Evolutionary conservation across 2,329 filamentous ascomycete species (phyloP).

Genomic region (Fusarium sp.): DNA sequence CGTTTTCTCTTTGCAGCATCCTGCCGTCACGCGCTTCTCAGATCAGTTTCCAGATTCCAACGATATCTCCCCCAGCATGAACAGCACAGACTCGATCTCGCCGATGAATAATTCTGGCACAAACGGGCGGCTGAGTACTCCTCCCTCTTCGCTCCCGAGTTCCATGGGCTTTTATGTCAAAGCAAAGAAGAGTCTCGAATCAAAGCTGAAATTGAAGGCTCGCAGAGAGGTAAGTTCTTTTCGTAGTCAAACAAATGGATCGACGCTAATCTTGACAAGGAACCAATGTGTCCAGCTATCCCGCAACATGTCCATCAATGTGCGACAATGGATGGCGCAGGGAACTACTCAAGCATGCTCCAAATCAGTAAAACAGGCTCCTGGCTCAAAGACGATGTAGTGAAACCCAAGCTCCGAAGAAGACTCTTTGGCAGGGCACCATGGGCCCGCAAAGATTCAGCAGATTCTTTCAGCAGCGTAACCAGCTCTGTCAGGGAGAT

Average conservation of each 20-base stretch:
- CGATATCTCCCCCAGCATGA: slow-evolving; percentile 2
- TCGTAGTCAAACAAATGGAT: not conserved
- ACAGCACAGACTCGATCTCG: slow-evolving; percentile 19
- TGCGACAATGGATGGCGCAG: slow-evolving; percentile 18
- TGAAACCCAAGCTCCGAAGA: slow-evolving; percentile 45
- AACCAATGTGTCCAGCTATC: slow-evolving; percentile 21
- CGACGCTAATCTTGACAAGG: slow-evolving; percentile 20
- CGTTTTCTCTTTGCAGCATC: slow-evolving; percentile 59
- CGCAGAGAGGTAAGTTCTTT: slow-evolving; percentile 24
- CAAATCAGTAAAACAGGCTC: slow-evolving; percentile 40
- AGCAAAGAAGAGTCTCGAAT: slow-evolving; percentile 42
- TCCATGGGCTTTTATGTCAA: slow-evolving; percentile 31
- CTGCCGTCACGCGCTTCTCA: slow-evolving; percentile 22
- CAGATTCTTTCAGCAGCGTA: slow-evolving; percentile 53
- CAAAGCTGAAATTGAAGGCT: slow-evolving; percentile 31
- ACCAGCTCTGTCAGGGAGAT: slow-evolving; percentile 57
- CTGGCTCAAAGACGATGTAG: slow-evolving; percentile 50
- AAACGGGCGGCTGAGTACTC: not conserved
- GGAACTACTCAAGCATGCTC: slow-evolving; percentile 33
- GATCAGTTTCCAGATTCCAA: slow-evolving; percentile 14
- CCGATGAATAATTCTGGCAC: not conserved
- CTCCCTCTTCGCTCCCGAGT: not conserved
- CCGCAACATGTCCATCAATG: slow-evolving; percentile 26
- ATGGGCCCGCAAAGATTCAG: slow-evolving; percentile 56
- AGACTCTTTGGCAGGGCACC: slow-evolving; percentile 57